Percentiles rank a stretch among this genome's conserved stretches.
Evolutionary conservation across 1,284 basidiomycete species (phyloP).

Genomic region (Abortiporus biennis): DNA sequence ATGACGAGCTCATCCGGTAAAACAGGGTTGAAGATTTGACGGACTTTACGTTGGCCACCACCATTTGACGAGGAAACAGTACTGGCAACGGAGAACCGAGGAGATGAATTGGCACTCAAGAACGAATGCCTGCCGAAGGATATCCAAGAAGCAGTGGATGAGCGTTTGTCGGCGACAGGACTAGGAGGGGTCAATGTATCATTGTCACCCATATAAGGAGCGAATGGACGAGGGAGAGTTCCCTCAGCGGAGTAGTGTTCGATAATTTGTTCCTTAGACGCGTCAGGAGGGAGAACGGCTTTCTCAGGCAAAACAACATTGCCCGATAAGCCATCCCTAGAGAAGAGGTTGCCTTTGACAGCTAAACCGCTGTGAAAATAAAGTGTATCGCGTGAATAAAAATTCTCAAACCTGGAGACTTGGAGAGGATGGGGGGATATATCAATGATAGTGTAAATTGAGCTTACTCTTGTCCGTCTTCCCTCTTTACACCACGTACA

Average conservation of each 20-base stretch:
- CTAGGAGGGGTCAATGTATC: constrained; percentile 2
- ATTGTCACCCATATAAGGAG: constrained; percentile 29
- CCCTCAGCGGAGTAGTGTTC: constrained; percentile 40
- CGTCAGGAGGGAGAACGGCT: constrained; percentile 31
- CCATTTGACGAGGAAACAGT: constrained; percentile 22
- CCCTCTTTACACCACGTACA: constrained; percentile 32
- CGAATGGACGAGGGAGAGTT: constrained; percentile 41
- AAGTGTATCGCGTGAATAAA: constrained; percentile 9
- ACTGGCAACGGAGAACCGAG: constrained; percentile 14
- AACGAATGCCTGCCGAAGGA: constrained; percentile 28
- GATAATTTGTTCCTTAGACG: constrained; percentile 35
- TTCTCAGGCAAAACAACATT: constrained; percentile 48
- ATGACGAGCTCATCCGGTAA: constrained; percentile 66
- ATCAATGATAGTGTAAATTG: background rate
- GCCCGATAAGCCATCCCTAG: constrained; percentile 33
- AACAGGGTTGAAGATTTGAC: constrained; percentile 58
- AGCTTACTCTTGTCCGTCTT: constrained; percentile 7
- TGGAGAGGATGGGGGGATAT: background rate
- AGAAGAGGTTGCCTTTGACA: constrained; percentile 28
- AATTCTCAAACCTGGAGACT: background rate
- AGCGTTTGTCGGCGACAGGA: constrained; percentile 7
- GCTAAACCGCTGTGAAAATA: constrained; percentile 8
- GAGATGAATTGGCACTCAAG: constrained; percentile 24
- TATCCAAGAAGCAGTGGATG: constrained; percentile 21
- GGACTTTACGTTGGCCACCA: constrained; percentile 43